Base-by-base conservation (phyloP, 2,329 filamentous ascomycete genomes). In the Venturia carpophila region DNA sequence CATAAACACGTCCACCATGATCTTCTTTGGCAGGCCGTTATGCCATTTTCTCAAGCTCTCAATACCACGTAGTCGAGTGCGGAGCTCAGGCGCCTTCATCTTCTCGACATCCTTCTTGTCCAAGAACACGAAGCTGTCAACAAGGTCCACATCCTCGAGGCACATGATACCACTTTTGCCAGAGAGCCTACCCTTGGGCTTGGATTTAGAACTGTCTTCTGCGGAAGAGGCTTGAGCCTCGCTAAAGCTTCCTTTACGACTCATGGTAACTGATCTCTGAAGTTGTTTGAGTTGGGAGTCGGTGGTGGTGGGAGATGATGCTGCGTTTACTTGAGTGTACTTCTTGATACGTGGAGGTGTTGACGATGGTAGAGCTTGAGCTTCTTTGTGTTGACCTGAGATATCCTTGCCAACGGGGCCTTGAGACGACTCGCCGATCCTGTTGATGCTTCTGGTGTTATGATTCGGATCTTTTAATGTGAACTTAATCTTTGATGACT, bases 211-310 rank as follows among this genome's bases (percentile, higher is more conserved):
- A n/a, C 1, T 37, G 17, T 58, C 27, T 5, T 58, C 52, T 5
- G 47, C 19, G 19, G 52, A 58, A 37, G 52, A 58, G 17, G 27
- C 52, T n/a, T 58, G 30, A n/a, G 27, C 52, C 30, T 58, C 30
- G 19, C 52, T 58, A 27, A 58, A 58, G 30, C 52, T 58, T 58
- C 15, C 15, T 58, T 58, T 58, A 11, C 52, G 52, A 58, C 52
- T 27, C 52, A 58, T 58, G 6, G 30, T 37, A 13, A 58, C 52
- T 11, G 52, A 58, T 19, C 19, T n/a, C 30, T 58, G 52, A 3
- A 58, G 52, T 58, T 34, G 13, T 15, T 58, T 58, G 17, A 58
- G 52, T 58, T 27, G 52, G 9, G 52, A 58, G 52, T 13, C 15
- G 1, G 52, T 21, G 27, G 15, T 27, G 27, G 7, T 37, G 52